phyloP scores from a whole-genome alignment of 192 early-diverging fungal genomes.

The Linnemannia exigua region DNA sequence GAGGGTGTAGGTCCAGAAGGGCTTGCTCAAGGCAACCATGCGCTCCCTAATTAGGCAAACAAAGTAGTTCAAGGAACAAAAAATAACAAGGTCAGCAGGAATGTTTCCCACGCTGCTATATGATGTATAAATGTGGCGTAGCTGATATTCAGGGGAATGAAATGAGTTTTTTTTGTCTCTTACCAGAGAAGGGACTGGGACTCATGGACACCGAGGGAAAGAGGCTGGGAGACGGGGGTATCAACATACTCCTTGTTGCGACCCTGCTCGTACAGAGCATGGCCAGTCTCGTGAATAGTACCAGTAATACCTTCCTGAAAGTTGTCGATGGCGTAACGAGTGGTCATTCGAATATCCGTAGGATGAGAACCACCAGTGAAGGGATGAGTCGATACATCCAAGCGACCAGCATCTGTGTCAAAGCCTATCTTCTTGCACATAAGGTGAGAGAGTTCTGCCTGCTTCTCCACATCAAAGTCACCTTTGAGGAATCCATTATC shows the following conservation, averaged over 20 bases:
- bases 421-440: conserved; percentile 56
- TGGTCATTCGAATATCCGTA: conserved; percentile 59
- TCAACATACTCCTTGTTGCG: conserved; percentile 34
- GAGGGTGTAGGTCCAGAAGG: conserved; percentile 52
- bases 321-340: conserved; percentile 47
- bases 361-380: conserved; percentile 51
- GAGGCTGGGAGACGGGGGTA: conserved; percentile 35
- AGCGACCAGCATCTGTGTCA: conserved; percentile 52
- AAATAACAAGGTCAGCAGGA: neutral
- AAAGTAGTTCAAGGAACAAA: neutral
- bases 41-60: conserved; percentile 43
- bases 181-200: conserved; percentile 39
- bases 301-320: conserved; percentile 53
- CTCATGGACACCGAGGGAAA: conserved; percentile 54
- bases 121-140: too few relatives aligned
- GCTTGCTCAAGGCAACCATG: conserved; percentile 44
- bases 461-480: conserved; percentile 56
- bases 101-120: too few relatives aligned
- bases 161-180: neutral
- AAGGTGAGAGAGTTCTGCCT: conserved; percentile 46
- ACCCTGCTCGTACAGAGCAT: conserved; percentile 60
- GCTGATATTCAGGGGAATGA: neutral
- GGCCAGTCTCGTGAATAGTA: conserved; percentile 59
- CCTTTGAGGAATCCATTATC: conserved; percentile 30
- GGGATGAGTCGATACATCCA: conserved; percentile 57